Conservation (phyloP, 208 protist genomes). For the Leishmania aethiopica region DNA sequence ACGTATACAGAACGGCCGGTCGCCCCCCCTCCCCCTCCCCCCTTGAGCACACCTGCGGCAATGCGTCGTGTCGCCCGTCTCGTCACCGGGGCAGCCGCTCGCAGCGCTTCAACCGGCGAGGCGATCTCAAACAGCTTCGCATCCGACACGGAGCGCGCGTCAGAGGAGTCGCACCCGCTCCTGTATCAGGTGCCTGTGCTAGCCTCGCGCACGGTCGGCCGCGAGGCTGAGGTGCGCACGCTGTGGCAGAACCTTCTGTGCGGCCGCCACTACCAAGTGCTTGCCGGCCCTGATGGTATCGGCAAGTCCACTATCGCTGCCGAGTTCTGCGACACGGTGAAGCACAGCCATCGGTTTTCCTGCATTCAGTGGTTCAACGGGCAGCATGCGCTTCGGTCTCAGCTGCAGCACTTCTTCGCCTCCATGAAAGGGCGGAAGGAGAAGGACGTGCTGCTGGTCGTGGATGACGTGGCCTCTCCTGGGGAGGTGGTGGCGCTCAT, state of each 20-base stretch:
- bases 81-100: not conserved
- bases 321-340: constrained; percentile 78
- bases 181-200: constrained; percentile 74
- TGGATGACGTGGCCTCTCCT: constrained; percentile 69
- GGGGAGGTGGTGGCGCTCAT: constrained; percentile 34
- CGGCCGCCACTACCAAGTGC: constrained; percentile 65
- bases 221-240: constrained; percentile 64
- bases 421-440: constrained; percentile 79
- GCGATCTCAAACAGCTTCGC: constrained; percentile 31
- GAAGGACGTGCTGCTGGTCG: constrained; percentile 77
- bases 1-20: not conserved
- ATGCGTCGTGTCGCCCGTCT: constrained; percentile 26
- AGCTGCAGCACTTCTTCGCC: constrained; percentile 69
- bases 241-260: constrained; percentile 87
- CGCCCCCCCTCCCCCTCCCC: too few species aligned
- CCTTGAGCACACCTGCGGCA: not conserved
- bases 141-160: not conserved
- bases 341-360: constrained; percentile 75
- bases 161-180: constrained; percentile 51
- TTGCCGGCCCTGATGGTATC: constrained; percentile 79
- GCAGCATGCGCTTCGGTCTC: constrained; percentile 28
- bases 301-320: constrained; percentile 88
- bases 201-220: constrained; percentile 51
- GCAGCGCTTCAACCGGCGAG: constrained; percentile 9
- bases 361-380: constrained; percentile 90